Percentiles rank a stretch among this genome's conserved stretches.
These are phyloP conservation scores for Coniochaeta ligniaria DNA, from an alignment of 2,329 filamentous ascomycete genomes.

Conservation along the genomic window DNA sequence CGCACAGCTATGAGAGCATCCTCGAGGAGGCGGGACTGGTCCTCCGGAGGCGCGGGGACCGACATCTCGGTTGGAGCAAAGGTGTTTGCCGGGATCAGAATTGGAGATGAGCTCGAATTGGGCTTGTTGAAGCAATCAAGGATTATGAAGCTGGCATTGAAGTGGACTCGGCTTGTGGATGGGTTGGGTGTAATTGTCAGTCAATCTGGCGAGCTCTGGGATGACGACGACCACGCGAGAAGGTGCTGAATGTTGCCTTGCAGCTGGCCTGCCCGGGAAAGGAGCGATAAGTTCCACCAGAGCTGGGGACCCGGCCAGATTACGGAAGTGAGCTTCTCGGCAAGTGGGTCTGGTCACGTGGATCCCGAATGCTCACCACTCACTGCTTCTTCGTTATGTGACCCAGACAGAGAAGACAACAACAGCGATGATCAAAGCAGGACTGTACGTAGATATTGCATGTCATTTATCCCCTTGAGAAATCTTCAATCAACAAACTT, in stretches of 20 bases:
- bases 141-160: not conserved
- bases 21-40: slow-evolving; percentile 88
- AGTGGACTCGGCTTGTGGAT: not conserved
- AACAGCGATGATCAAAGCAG: too few relatives aligned
- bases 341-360: not conserved
- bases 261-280: not conserved
- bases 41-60: slow-evolving; percentile 60
- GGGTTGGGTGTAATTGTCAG: not conserved
- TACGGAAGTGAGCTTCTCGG: not conserved
- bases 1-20: slow-evolving; percentile 94
- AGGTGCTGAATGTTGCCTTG: not conserved
- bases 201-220: not conserved
- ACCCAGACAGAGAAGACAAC: too few relatives aligned
- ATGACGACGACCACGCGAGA: not conserved
- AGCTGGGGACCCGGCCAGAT: not conserved
- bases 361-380: not conserved
- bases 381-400: not conserved
- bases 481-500: slow-evolving; percentile 23
- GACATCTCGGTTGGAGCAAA: slow-evolving; percentile 12
- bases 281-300: not conserved
- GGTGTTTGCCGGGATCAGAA: not conserved
- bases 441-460: too few relatives aligned
- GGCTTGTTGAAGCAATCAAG: not conserved
- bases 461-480: too few relatives aligned
- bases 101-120: not conserved